phyloP scores from a whole-genome alignment of 192 early-diverging fungal species.

The Coemansia sp. region DNA sequence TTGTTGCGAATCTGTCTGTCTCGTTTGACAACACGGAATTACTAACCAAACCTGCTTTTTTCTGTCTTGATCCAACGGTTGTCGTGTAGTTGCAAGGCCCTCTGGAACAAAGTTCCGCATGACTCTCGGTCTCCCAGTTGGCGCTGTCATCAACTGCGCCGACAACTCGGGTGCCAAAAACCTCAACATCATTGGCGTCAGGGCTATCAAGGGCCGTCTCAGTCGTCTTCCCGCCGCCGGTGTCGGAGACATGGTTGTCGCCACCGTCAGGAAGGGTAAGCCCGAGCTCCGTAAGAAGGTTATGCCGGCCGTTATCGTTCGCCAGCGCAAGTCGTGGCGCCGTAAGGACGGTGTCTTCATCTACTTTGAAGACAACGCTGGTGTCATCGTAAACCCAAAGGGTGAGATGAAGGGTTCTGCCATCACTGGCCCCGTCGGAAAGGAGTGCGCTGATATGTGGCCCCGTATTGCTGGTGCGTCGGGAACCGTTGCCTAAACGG shows the following conservation, averaged over 20 bases:
- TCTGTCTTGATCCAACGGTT: not conserved
- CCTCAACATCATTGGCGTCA: conserved; percentile 98
- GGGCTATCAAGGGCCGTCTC: conserved; percentile 92
- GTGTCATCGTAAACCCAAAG: conserved; percentile 99
- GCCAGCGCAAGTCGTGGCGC: conserved; percentile 99
- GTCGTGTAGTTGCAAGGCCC: conserved; percentile 47
- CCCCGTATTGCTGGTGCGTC: conserved; percentile 96
- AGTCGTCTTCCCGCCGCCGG: conserved; percentile 98
- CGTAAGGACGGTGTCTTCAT: conserved; percentile 98
- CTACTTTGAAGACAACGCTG: conserved; percentile 99
- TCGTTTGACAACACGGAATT: not conserved
- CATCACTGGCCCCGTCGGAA: conserved; percentile 99
- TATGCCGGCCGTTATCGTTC: conserved; percentile 98
- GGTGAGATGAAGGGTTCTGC: conserved; percentile 99
- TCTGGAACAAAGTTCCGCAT: conserved; percentile 98
- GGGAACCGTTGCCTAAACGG: conserved; percentile 74
- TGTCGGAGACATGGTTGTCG: conserved; percentile 99
- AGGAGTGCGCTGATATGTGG: conserved; percentile 99
- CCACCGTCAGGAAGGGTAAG: conserved; percentile 99
- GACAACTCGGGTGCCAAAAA: conserved; percentile 99
- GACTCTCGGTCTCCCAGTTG: conserved; percentile 96
- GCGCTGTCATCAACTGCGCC: conserved; percentile 99
- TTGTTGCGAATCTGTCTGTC: not conserved
- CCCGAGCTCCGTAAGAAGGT: conserved; percentile 99
- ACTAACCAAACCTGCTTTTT: not conserved